Evolutionary conservation across 176 grass and related monocot species (phyloP).

Genomic region (Juncus inflexus): DNA sequence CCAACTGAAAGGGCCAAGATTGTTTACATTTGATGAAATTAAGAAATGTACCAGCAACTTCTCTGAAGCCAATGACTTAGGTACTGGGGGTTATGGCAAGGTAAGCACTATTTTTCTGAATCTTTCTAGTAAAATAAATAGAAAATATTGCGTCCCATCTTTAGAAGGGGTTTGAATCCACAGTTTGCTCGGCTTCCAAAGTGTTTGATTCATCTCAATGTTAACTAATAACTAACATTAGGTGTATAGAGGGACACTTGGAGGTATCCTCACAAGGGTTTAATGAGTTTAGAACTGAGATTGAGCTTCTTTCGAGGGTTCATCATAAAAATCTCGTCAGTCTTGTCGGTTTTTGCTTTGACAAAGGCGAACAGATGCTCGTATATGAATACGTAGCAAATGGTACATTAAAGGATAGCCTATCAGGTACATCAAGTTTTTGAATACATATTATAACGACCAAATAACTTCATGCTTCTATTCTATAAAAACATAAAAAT

Average conservation of each 20-base stretch:
- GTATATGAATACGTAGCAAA: constrained; percentile 75
- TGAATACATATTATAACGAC: no score
- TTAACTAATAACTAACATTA: not conserved
- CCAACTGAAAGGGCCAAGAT: constrained; percentile 59
- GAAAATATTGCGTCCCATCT: no score
- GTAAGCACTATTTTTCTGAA: constrained; percentile 19
- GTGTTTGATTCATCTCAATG: no score
- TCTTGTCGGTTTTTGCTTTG: constrained; percentile 76
- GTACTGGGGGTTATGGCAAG: constrained; percentile 61
- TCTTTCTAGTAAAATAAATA: no score
- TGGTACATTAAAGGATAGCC: constrained; percentile 53
- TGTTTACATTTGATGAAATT: constrained; percentile 65
- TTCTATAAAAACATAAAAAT: no score
- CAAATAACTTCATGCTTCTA: no score
- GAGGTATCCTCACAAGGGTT: constrained; percentile 44
- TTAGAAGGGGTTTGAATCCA: no score
- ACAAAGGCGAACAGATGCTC: constrained; percentile 69
- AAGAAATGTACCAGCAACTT: constrained; percentile 57
- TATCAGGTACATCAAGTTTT: constrained; percentile 33
- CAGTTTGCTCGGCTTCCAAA: no score
- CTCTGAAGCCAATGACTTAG: constrained; percentile 44
- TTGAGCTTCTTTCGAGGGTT: constrained; percentile 72
- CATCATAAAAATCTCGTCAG: constrained; percentile 77
- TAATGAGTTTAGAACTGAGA: constrained; percentile 71
- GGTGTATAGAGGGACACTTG: constrained; percentile 64